Percentiles rank a stretch among this genome's conserved stretches.
Evolutionary conservation across 2,329 filamentous ascomycete genomes (phyloP).

Genomic region (Fusarium nygamai): DNA sequence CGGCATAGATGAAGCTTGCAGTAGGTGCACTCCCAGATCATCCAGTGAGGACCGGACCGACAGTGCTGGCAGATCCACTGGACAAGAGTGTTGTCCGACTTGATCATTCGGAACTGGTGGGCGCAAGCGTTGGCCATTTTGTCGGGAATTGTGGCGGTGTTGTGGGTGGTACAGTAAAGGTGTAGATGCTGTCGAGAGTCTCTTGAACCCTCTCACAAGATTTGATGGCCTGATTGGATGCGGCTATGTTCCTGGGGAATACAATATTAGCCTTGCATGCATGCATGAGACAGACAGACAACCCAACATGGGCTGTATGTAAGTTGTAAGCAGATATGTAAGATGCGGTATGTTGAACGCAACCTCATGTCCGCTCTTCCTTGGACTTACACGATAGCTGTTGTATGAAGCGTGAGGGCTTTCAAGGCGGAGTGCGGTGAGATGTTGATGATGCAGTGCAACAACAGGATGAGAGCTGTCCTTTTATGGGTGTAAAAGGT

Average conservation of each 20-base stretch:
- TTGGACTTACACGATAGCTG: constrained; percentile 22
- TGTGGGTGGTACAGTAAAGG: constrained; percentile 25
- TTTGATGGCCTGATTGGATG: constrained; percentile 37
- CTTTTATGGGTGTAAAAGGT: not conserved
- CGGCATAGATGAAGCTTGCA: constrained; percentile 74
- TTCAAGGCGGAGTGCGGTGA: constrained; percentile 10
- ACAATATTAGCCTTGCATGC: constrained; percentile 40
- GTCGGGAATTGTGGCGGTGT: constrained; percentile 27
- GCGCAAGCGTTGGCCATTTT: constrained; percentile 66
- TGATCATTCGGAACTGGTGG: constrained; percentile 73
- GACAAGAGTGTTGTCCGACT: constrained; percentile 72
- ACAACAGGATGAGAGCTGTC: not conserved
- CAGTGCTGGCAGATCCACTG: constrained; percentile 74
- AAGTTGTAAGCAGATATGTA: constrained; percentile 12
- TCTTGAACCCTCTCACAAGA: constrained; percentile 35
- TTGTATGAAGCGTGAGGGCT: not conserved
- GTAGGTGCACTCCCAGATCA: constrained; percentile 75
- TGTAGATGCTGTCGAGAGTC: constrained; percentile 30
- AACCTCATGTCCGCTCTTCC: constrained; percentile 18
- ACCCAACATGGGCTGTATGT: constrained; percentile 7
- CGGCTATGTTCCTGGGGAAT: constrained; percentile 26
- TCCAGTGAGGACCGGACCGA: constrained; percentile 72
- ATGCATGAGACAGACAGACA: constrained; percentile 20
- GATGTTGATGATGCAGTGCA: constrained; percentile 3
- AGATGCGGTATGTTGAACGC: constrained; percentile 5